Evolutionary conservation across 2,329 filamentous ascomycete genomes (phyloP), one percentile per base, ranked within the genome.

Genomic region (Pseudopithomyces maydicus): DNA sequence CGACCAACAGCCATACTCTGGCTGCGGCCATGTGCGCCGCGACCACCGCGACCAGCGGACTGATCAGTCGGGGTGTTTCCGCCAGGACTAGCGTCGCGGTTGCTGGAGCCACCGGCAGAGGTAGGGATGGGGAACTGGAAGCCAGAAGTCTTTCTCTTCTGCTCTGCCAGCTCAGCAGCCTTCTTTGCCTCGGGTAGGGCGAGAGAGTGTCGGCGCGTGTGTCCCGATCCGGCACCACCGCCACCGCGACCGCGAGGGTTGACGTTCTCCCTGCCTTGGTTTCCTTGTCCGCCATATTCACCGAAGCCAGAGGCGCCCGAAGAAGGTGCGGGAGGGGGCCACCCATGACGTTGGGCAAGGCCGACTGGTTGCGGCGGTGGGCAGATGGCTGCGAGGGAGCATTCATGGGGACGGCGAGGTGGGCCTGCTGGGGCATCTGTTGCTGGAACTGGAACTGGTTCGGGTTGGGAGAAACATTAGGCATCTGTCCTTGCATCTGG

Each of bases 341-440:
- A 22, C 91, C 92, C 87, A 96, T 90, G 60, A 97, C 92, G 70
- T 92, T 95, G 49, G 95, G 93, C 66, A 98, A 85, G 74, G 94
- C 94, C 75, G 95, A 98, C 80, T 97, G 94, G 83, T 98, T 98
- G 81, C 95, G 92, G 78, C 95, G 92, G 84, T 99, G 95, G 77
- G 92, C 88, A 67, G 88, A 82, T 63, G 90, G 88, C 76, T 95
- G 92, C 61, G 85, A 88, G 42, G 91, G 89, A 61, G 90, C 82
- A 68, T 88, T 90, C 86, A 94, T 87, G 54, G 86, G 84, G 35
- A 91, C 84, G 63, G 88, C 90, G 73, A 88, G 78, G 67, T 87
- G 81, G 5, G 26, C 26, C 66, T 82, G 81, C 64, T 81, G 80
- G 53, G 77, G 76, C 72, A 80, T 77, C 64, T 81, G 82, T 71